Conservation (phyloP, 495 filamentous ascomycete species). For the Penicillium argentinense region DNA sequence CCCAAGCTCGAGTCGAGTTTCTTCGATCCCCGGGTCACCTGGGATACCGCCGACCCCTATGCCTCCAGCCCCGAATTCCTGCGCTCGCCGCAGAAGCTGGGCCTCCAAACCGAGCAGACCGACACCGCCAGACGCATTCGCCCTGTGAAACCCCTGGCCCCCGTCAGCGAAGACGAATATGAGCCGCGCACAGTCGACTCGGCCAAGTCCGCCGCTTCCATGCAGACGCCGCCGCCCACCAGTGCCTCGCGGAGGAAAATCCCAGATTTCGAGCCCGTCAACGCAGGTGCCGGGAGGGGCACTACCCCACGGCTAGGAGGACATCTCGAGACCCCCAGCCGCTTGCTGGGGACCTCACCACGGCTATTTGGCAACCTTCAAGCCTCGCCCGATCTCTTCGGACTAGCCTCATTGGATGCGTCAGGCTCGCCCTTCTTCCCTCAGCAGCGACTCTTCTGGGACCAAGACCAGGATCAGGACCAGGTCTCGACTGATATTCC, state of each 20-base stretch:
- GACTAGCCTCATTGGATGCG: constrained; percentile 68
- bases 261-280: constrained; percentile 30
- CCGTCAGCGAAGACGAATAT: constrained; percentile 37
- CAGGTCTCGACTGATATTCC: constrained; percentile 19
- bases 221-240: constrained; percentile 67
- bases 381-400: constrained; percentile 67
- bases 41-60: constrained; percentile 54
- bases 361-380: constrained; percentile 55
- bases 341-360: constrained; percentile 42
- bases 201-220: constrained; percentile 53
- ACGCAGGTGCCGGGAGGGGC: constrained; percentile 25
- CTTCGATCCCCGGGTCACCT: constrained; percentile 51
- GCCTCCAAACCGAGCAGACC: constrained; percentile 36
- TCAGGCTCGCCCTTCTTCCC: constrained; percentile 66
- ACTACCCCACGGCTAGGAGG: constrained; percentile 24
- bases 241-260: constrained; percentile 53
- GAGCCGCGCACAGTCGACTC: constrained; percentile 40
- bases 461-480: constrained; percentile 49
- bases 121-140: constrained; percentile 45
- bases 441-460: constrained; percentile 73
- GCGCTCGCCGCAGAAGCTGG: constrained; percentile 49
- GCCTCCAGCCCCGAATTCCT: constrained; percentile 54
- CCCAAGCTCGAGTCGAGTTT: constrained; percentile 60
- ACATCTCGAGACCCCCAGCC: constrained; percentile 45
- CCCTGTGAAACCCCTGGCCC: constrained; percentile 38